Evolutionary conservation across 2,329 filamentous ascomycete genomes (phyloP).

Genomic region (Colletotrichum sansevieriae): DNA sequence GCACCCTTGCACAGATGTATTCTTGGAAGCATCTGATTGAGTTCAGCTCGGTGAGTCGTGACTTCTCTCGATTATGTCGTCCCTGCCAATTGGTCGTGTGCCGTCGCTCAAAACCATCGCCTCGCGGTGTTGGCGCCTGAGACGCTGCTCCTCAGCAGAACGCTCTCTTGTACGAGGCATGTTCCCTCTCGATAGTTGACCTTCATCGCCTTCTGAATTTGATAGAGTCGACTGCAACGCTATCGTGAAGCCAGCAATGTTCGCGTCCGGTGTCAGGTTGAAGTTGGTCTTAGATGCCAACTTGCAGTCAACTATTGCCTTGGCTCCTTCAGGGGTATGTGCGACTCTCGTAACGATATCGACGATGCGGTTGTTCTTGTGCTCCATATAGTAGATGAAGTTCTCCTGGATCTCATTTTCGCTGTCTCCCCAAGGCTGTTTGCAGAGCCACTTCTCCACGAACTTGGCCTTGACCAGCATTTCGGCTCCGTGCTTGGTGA

Average conservation of each 20-base stretch:
- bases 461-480: slow-evolving; percentile 73
- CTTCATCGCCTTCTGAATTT: slow-evolving; percentile 47
- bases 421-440: slow-evolving; percentile 75
- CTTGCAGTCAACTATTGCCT: slow-evolving; percentile 64
- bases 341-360: slow-evolving; percentile 65
- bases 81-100: slow-evolving; percentile 77
- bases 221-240: slow-evolving; percentile 52
- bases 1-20: background rate
- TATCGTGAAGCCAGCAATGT: slow-evolving; percentile 48
- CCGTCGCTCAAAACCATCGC: slow-evolving; percentile 93
- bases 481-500: slow-evolving; percentile 69
- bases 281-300: slow-evolving; percentile 54
- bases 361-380: slow-evolving; percentile 65
- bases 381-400: slow-evolving; percentile 65
- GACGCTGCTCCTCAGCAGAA: slow-evolving; percentile 75
- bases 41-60: slow-evolving; percentile 55
- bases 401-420: slow-evolving; percentile 66
- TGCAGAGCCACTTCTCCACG: slow-evolving; percentile 79
- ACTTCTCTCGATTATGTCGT: slow-evolving; percentile 82
- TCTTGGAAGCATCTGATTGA: background rate
- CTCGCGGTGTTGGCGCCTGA: slow-evolving; percentile 83
- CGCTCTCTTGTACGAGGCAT: slow-evolving; percentile 61
- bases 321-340: slow-evolving; percentile 64
- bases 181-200: slow-evolving; percentile 46
- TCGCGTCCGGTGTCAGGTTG: slow-evolving; percentile 29